These are phyloP conservation scores for Trichophyton rubrum DNA, from an alignment of 2,329 filamentous ascomycete genomes.

Conservation along the genomic window DNA sequence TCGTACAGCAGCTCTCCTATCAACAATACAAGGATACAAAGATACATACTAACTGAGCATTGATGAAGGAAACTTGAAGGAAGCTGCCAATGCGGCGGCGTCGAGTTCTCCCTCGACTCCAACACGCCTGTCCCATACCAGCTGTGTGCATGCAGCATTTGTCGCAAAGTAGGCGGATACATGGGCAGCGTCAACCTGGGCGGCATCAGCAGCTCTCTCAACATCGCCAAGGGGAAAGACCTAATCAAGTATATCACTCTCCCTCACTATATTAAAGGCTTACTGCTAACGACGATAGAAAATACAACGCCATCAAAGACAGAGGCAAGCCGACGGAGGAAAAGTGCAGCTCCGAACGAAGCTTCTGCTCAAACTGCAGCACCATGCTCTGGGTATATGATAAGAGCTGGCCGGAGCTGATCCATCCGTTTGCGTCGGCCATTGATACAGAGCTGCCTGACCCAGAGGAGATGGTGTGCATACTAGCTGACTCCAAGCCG, in stretches of 20 bases:
- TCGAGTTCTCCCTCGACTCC: conserved; percentile 37
- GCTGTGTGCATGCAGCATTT: conserved; percentile 39
- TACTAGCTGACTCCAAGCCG: conserved; percentile 34
- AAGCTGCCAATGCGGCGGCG: conserved; percentile 38
- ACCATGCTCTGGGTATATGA: conserved; percentile 40
- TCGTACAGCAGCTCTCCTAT: conserved; percentile 5
- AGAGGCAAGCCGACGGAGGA: conserved; percentile 30
- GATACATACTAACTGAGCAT: no score
- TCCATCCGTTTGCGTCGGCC: conserved; percentile 39
- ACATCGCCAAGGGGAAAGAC: conserved; percentile 31
- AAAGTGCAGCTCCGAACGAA: conserved; percentile 33
- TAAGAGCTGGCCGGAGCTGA: conserved; percentile 36
- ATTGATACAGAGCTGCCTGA: conserved; percentile 37
- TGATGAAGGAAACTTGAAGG: conserved; percentile 33
- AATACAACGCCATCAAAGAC: conserved; percentile 35
- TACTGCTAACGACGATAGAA: conserved; percentile 20
- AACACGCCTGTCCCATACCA: conserved; percentile 39
- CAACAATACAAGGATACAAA: no score
- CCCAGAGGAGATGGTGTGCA: conserved; percentile 38
- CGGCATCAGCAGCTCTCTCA: conserved; percentile 31
- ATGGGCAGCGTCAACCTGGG: conserved; percentile 37
- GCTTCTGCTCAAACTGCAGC: conserved; percentile 37
- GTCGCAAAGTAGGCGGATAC: conserved; percentile 37
- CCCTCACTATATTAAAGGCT: not conserved
- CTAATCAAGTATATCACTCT: conserved; percentile 31